Percentiles rank a stretch among this genome's conserved stretches.
phyloP scores from a whole-genome alignment of 2,329 filamentous ascomycete species.

The Paecilomyces variotii region DNA sequence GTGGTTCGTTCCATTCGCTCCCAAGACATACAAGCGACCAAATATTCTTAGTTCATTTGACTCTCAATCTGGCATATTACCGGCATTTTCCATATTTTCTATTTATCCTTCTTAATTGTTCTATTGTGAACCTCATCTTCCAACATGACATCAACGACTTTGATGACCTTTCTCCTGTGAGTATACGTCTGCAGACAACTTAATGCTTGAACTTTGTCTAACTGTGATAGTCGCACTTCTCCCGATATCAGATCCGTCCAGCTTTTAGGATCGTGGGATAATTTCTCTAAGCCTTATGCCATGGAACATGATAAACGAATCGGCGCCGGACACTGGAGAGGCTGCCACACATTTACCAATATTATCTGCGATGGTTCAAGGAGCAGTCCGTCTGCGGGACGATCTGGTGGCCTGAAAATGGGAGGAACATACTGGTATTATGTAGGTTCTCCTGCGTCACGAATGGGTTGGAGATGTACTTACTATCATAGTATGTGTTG shows the following conservation, averaged over 20 bases:
- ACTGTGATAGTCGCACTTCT: slow-evolving; percentile 24
- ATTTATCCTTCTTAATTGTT: background rate
- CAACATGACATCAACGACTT: slow-evolving; percentile 9
- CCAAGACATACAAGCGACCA: background rate
- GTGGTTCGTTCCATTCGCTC: background rate
- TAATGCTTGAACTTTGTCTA: slow-evolving; percentile 6
- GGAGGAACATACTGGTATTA: slow-evolving; percentile 94
- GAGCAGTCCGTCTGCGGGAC: slow-evolving; percentile 44
- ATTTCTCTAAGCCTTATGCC: slow-evolving; percentile 68
- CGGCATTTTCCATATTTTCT: background rate
- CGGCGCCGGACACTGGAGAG: slow-evolving; percentile 71
- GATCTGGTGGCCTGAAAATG: slow-evolving; percentile 80
- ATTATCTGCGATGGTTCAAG: slow-evolving; percentile 72
- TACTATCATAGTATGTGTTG: slow-evolving; percentile 62
- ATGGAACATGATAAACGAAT: slow-evolving; percentile 75
- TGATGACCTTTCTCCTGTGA: slow-evolving; percentile 13
- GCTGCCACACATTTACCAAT: slow-evolving; percentile 77
- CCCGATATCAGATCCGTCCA: slow-evolving; percentile 54
- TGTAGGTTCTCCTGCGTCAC: slow-evolving; percentile 46
- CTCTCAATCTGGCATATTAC: background rate
- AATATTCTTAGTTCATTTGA: background rate
- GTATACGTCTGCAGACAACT: background rate
- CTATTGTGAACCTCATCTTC: background rate
- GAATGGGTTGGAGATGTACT: slow-evolving; percentile 10
- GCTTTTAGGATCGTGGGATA: slow-evolving; percentile 90